Percentiles rank a stretch among this genome's conserved stretches.
Conservation (phyloP, 2,329 filamentous ascomycete genomes). For the Neonectria sp. region DNA sequence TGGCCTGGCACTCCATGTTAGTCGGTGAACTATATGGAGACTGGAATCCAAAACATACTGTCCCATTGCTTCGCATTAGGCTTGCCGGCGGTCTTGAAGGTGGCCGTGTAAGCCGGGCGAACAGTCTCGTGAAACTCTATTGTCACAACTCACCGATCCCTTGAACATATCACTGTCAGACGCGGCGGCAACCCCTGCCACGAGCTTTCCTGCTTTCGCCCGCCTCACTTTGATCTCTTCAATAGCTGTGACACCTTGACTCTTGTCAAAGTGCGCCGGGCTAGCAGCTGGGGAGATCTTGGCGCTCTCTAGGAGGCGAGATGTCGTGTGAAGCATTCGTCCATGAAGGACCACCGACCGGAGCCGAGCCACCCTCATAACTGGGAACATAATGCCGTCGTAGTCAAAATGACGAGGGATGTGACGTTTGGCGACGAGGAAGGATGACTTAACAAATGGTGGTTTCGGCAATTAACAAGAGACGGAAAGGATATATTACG, state of each 20-base stretch:
- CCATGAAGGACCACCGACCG: slow-evolving; percentile 24
- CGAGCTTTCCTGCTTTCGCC: slow-evolving; percentile 78
- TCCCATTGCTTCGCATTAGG: slow-evolving; percentile 88
- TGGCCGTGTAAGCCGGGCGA: slow-evolving; percentile 1
- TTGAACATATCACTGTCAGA: slow-evolving; percentile 90
- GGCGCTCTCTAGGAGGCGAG: slow-evolving; percentile 39
- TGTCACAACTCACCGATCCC: slow-evolving; percentile 69
- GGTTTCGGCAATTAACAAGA: background rate
- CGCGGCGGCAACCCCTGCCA: slow-evolving; percentile 82
- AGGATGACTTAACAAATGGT: background rate
- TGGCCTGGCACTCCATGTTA: slow-evolving; percentile 58
- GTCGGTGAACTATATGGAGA: background rate
- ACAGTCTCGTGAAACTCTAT: background rate
- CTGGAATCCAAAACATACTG: slow-evolving; percentile 69
- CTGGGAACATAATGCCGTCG: slow-evolving; percentile 38
- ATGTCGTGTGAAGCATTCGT: slow-evolving; percentile 38
- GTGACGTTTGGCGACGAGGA: background rate
- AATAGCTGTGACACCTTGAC: slow-evolving; percentile 46
- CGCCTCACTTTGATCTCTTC: slow-evolving; percentile 60
- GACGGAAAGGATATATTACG: slow-evolving; percentile 5
- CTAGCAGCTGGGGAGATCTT: slow-evolving; percentile 45
- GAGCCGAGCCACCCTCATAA: slow-evolving; percentile 40
- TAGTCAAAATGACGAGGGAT: background rate
- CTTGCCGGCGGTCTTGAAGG: slow-evolving; percentile 65
- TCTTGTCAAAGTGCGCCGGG: slow-evolving; percentile 44